Evolutionary conservation across 768 basidiomycete species (phyloP), one percentile per base, ranked within the genome.

Genomic region (Boletus subcaerulescens): DNA sequence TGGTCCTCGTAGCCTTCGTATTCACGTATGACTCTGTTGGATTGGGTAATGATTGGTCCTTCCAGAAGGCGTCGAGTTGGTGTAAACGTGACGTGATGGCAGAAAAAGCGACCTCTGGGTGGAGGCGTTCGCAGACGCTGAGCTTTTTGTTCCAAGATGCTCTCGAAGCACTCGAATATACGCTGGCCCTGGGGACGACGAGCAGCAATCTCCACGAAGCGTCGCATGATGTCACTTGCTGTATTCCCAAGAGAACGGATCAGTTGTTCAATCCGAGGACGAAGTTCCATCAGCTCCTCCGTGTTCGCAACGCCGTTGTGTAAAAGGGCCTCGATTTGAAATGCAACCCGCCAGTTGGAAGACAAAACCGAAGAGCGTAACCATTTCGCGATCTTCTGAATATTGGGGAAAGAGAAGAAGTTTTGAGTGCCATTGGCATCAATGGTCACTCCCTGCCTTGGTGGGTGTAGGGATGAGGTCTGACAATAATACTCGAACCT

Each of bases 1-100:
- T 82, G 74, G 29, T 88, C 80, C 45, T 85, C 76, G 53, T 79
- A 80, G 0, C 77, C 78, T 45, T 72, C 65, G 52, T 85, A 93
- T 49, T 76, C 71, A 1, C 92, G 84, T 57, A 95, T 85, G 48
- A 93, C 81, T 1, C 88, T 81, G 55, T 95, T 95, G 15, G 89
- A 89, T 61, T 92, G 86, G 20, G 82, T 80, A 0, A 83, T 65
- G 54, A 83, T 86, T 1, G 91, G 91, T 0, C 91, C 91, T 71
- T 91, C 89, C 11, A 93, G 70, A 12, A 89, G 70, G 52, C 86
- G 72, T 18, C 87, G 79, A 9, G 87, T 89, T 0, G 91, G 91
- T 0, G 89, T 89, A 36, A 91, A 80, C 0, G 85, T 89, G 42
- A 88, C 82, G 60, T 89, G 88, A 44, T 83, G 83, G 59, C 87